Conservation (phyloP, 345 rosid species). For the Bruguiera gymnorhiza region DNA sequence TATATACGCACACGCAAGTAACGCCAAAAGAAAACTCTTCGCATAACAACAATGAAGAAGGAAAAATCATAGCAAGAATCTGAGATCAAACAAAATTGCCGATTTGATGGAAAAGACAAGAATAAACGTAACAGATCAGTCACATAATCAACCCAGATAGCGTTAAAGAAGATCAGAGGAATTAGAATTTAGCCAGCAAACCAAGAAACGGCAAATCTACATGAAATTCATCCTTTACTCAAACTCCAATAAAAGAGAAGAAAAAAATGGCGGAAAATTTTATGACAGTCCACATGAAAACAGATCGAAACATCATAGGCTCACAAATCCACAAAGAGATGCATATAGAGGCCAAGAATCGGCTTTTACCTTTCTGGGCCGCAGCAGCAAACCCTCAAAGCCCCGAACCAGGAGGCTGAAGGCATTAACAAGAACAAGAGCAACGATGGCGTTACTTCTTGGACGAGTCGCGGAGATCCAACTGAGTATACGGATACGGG, state of each 20-base stretch:
- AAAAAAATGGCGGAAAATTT: neutral
- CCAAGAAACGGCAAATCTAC: neutral
- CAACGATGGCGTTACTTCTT: neutral
- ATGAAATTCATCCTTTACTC: neutral
- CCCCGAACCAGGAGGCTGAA: conserved; percentile 2
- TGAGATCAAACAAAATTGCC: neutral
- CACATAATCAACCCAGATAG: neutral
- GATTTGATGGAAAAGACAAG: neutral
- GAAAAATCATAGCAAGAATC: neutral
- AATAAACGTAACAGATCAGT: neutral
- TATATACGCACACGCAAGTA: no score
- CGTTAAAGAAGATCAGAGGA: neutral
- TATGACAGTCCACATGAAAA: neutral
- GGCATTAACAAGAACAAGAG: neutral
- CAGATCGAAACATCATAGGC: neutral
- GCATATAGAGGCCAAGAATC: neutral
- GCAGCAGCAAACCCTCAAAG: conserved; percentile 3
- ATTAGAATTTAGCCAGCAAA: neutral
- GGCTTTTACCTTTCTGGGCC: conserved; percentile 10
- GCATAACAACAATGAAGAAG: neutral
- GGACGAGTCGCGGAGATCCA: neutral
- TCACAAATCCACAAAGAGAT: neutral
- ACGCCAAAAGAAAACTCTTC: neutral
- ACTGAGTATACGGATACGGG: neutral
- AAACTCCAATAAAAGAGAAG: neutral